Conservation (phyloP, 2,329 filamentous ascomycete genomes). For the Pleurostoma richardsiae region DNA sequence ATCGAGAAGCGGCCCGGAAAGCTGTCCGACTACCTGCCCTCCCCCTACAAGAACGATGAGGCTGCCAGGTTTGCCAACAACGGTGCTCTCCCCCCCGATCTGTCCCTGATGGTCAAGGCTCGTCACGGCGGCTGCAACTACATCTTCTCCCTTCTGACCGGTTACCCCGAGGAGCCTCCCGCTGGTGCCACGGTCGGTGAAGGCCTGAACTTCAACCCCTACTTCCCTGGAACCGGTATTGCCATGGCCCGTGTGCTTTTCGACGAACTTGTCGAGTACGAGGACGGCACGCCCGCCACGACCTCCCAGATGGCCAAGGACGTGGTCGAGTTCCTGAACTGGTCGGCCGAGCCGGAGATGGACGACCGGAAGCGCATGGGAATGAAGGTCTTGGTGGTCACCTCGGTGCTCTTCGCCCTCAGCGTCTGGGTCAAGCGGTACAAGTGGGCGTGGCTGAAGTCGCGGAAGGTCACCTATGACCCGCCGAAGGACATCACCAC, state of each 20-base stretch:
- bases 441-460: slow-evolving; percentile 97
- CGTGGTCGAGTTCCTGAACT: slow-evolving; percentile 98
- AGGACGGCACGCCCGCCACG: slow-evolving; percentile 89
- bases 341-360: slow-evolving; percentile 98
- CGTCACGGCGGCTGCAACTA: slow-evolving; percentile 98
- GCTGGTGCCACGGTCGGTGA: slow-evolving; percentile 79
- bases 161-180: slow-evolving; percentile 94
- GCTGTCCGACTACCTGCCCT: slow-evolving; percentile 92
- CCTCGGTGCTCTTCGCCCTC: slow-evolving; percentile 72
- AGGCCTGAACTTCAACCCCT: slow-evolving; percentile 99
- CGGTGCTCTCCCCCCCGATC: slow-evolving; percentile 93
- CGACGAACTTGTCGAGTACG: slow-evolving; percentile 96
- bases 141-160: slow-evolving; percentile 94
- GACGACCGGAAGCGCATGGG: slow-evolving; percentile 99
- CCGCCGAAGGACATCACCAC: slow-evolving; percentile 55
- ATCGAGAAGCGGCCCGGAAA: slow-evolving; percentile 99
- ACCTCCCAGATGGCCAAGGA: slow-evolving; percentile 99
- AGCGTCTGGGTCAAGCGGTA: slow-evolving; percentile 99
- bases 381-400: slow-evolving; percentile 86
- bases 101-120: slow-evolving; percentile 95
- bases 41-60: slow-evolving; percentile 98
- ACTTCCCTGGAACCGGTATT: slow-evolving; percentile 98
- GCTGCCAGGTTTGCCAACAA: slow-evolving; percentile 97
- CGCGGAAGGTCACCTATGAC: slow-evolving; percentile 86
- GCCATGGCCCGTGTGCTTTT: slow-evolving; percentile 98